These are phyloP conservation scores for Aspergillus haitiensis DNA, from an alignment of 495 filamentous ascomycete species.

Conservation along the genomic window DNA sequence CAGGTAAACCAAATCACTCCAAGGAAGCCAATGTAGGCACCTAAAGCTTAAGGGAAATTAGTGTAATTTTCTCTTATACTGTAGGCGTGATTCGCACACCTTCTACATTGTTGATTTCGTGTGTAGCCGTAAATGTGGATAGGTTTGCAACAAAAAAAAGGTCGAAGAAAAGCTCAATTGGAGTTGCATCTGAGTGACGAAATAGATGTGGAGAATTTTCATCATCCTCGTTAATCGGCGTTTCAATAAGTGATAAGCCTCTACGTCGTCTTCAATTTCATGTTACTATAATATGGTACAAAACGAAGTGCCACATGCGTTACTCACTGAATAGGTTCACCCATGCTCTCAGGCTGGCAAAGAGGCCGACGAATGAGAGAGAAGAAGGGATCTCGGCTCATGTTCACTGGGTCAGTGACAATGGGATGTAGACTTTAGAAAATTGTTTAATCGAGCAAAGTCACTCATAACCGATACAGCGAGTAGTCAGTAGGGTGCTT, in stretches of 20 bases:
- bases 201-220: constrained; percentile 30
- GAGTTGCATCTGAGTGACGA: constrained; percentile 48
- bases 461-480: neutral
- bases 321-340: constrained; percentile 26
- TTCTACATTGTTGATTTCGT: constrained; percentile 52
- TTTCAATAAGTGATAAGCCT: constrained; percentile 36
- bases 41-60: constrained; percentile 33
- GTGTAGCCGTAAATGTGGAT: constrained; percentile 59
- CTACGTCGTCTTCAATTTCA: constrained; percentile 14
- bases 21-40: constrained; percentile 63
- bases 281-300: constrained; percentile 14
- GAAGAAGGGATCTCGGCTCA: constrained; percentile 23
- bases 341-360: constrained; percentile 15
- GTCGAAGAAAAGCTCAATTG: constrained; percentile 67
- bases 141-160: constrained; percentile 70
- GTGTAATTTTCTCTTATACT: neutral
- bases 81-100: constrained; percentile 24
- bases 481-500: neutral
- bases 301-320: neutral
- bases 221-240: constrained; percentile 33
- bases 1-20: constrained; percentile 71
- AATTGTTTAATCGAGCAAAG: neutral
- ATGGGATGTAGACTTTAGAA: neutral
- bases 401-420: constrained; percentile 14
- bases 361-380: constrained; percentile 22